Percentiles rank a stretch among this genome's conserved stretches.
Evolutionary conservation across 345 rosid genomes (phyloP).

Genomic region (Eucalyptus urophylla): DNA sequence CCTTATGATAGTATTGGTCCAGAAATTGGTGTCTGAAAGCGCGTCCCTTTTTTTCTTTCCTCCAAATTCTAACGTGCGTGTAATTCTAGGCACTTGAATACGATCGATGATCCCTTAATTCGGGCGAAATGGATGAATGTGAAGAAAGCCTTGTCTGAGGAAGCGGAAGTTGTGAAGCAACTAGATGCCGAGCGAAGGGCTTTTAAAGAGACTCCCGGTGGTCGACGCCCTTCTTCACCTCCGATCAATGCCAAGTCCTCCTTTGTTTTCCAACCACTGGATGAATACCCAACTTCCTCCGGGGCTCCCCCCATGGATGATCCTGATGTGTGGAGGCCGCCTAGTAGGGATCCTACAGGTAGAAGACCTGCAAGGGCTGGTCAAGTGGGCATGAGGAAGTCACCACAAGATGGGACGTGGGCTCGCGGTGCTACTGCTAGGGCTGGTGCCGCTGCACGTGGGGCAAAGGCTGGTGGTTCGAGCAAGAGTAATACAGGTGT

Average conservation of each 20-base stretch:
- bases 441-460: constrained; percentile 49
- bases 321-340: constrained; percentile 99
- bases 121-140: constrained; percentile 95
- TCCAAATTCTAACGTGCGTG: not conserved
- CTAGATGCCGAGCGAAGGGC: constrained; percentile 90
- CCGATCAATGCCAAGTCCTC: constrained; percentile 78
- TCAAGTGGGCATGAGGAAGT: constrained; percentile 72
- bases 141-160: constrained; percentile 83
- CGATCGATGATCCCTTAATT: constrained; percentile 68
- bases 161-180: constrained; percentile 86
- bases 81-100: constrained; percentile 58
- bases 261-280: constrained; percentile 92
- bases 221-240: constrained; percentile 73
- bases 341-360: constrained; percentile 58
- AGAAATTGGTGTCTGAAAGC: not conserved
- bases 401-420: constrained; percentile 92
- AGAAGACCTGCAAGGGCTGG: constrained; percentile 79
- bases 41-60: not conserved
- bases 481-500: constrained; percentile 44
- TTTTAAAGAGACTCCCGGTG: constrained; percentile 71
- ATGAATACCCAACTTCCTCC: constrained; percentile 93
- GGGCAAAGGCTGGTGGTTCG: constrained; percentile 55
- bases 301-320: constrained; percentile 77
- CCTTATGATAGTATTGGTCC: not conserved
- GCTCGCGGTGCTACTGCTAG: constrained; percentile 64